phyloP scores from a whole-genome alignment of 2,329 filamentous ascomycete genomes.

The Elsinoe arachidis region DNA sequence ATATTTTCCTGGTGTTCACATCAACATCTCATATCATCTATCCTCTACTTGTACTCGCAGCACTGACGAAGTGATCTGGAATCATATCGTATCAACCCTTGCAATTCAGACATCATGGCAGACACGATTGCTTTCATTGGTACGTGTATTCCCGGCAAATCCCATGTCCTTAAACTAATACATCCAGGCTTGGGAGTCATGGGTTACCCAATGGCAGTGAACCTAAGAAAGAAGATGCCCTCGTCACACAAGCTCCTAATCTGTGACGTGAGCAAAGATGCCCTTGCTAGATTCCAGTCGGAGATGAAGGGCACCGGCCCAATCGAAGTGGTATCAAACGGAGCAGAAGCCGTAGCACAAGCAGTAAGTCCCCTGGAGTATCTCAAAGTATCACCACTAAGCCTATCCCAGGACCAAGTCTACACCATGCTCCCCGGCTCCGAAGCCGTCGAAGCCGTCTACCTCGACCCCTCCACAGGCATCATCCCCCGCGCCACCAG shows the following conservation, averaged over 20 bases:
- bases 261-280: slow-evolving; percentile 32
- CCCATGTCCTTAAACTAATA: background rate
- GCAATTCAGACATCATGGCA: background rate
- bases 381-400: background rate
- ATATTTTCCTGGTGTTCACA: background rate
- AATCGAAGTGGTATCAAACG: slow-evolving; percentile 30
- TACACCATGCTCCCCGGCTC: slow-evolving; percentile 36
- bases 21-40: background rate
- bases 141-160: background rate
- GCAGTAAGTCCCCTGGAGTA: slow-evolving; percentile 23
- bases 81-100: background rate
- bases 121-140: slow-evolving; percentile 8
- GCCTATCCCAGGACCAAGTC: slow-evolving; percentile 26
- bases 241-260: slow-evolving; percentile 27
- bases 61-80: too few species aligned
- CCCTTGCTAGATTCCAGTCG: slow-evolving; percentile 30
- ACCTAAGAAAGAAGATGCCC: slow-evolving; percentile 31
- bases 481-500: slow-evolving; percentile 26
- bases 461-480: slow-evolving; percentile 28
- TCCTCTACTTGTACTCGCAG: background rate
- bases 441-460: slow-evolving; percentile 31
- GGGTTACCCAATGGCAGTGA: slow-evolving; percentile 36
- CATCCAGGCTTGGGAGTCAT: slow-evolving; percentile 31
- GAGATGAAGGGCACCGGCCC: slow-evolving; percentile 30
- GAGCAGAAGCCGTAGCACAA: slow-evolving; percentile 31